A percentile compares a stretch with the other conserved stretches of the same genome.
Evolutionary conservation across 352 stramenopile species (phyloP).

Genomic region (Blastocystis sp.): DNA sequence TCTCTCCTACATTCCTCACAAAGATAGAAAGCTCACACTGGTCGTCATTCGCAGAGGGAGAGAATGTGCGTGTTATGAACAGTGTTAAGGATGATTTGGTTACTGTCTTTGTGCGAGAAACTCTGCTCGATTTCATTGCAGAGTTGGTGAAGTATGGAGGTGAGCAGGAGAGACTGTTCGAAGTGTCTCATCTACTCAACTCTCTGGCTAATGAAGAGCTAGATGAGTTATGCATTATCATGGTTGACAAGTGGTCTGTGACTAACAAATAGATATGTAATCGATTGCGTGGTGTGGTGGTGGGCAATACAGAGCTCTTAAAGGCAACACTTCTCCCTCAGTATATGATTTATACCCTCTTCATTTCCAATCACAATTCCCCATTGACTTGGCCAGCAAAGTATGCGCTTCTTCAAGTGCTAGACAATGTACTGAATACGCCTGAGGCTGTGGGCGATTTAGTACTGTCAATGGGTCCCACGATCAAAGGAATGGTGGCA

Average conservation of each 20-base stretch:
- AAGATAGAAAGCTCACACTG: background rate
- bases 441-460: background rate
- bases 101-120: background rate
- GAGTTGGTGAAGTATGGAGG: background rate
- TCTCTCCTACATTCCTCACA: background rate
- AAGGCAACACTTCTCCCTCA: background rate
- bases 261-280: background rate
- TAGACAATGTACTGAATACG: background rate
- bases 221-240: slow-evolving; percentile 27
- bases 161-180: background rate
- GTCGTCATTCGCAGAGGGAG: background rate
- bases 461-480: background rate
- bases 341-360: slow-evolving; percentile 23
- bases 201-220: background rate
- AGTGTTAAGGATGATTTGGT: background rate
- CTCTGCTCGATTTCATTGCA: background rate
- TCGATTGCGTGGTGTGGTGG: background rate
- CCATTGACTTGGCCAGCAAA: background rate
- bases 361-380: background rate
- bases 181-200: background rate
- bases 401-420: slow-evolving; percentile 18
- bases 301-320: background rate
- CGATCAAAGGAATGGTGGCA: background rate
- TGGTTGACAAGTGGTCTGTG: background rate
- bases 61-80: background rate